Base-by-base conservation (phyloP, 768 basidiomycete species). In the Rubroboletus pulcherrimus region DNA sequence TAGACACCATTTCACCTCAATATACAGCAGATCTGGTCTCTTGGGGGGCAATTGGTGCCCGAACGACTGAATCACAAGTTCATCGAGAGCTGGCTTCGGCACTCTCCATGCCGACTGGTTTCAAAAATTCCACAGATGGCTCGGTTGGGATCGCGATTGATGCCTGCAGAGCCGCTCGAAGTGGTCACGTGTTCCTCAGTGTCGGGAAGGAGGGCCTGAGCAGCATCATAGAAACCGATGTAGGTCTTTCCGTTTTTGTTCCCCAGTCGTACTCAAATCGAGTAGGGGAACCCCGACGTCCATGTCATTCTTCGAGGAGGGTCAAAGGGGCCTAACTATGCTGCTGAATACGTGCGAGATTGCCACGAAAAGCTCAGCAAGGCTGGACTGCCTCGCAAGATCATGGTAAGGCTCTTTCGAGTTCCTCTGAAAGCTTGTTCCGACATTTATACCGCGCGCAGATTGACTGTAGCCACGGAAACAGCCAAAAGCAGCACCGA, bases 81-180 rank as follows among this genome's bases (percentile, higher is more conserved):
- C 93, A 96, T 68, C 86, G 93, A 44, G 93, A 96, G 72, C 79
- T 96, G 15, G 83, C 84, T 10, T 89, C 86, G 6, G 91, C 86
- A 2, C 77, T 96, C n/a, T 92, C 90, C 15, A 93, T 96, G 90
- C 89, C 91, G 3, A 93, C 94, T 5, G 97, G 97, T 8, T 98
- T 99, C 84, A 99, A 99, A 76, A 99, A 99, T 66, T 91, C 91
- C 11, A 98, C 96, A 2, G 97, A 98, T 63, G 97, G 97, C 38
- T 87, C 86, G 30, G 83, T 96, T 41, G 84, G 86, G 47, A 90
- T 98, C 60, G 95, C 97, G 0, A 81, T 98, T 43, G 95, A 99
- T 72, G 96, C 96, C 3, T 98, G 95, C 73, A 84, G 94, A 35
- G 91, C 96, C 15, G 95, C 97, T 17, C 82, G 85, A 56, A 81